Evolutionary conservation across 2,329 filamentous ascomycete species (phyloP).

Genomic region (Aspergillus fijiensis): DNA sequence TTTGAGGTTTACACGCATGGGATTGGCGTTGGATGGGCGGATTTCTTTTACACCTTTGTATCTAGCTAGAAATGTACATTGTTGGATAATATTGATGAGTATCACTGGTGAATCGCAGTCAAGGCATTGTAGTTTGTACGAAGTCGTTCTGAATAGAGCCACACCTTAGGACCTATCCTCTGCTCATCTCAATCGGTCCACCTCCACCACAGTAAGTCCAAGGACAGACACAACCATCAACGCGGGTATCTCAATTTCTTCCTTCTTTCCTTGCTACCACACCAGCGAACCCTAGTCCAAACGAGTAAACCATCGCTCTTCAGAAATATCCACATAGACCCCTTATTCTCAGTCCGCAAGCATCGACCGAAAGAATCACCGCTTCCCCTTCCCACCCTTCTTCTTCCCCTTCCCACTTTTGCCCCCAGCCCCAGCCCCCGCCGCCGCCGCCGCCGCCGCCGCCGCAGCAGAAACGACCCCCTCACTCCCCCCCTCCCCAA

Average conservation of each 20-base stretch:
- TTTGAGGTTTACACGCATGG: slow-evolving; percentile 36
- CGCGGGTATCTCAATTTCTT: too few relatives aligned
- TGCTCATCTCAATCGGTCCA: too few relatives aligned
- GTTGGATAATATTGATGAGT: slow-evolving; percentile 8
- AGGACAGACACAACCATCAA: too few relatives aligned
- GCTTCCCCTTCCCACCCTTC: slow-evolving; percentile 72
- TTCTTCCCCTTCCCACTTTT: slow-evolving; percentile 47
- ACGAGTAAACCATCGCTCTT: too few relatives aligned
- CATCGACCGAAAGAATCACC: slow-evolving; percentile 46
- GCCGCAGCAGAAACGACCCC: slow-evolving; percentile 30
- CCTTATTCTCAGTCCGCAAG: background rate
- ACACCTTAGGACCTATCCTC: too few relatives aligned
- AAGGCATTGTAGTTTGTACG: background rate
- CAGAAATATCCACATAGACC: too few relatives aligned
- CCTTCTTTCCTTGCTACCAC: too few relatives aligned
- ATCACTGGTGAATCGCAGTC: background rate
- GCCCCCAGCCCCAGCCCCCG: slow-evolving; percentile 19
- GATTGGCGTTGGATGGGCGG: slow-evolving; percentile 31
- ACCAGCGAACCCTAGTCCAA: too few relatives aligned
- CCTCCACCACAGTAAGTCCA: too few relatives aligned
- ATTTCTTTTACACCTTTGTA: slow-evolving; percentile 14
- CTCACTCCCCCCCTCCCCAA: slow-evolving; percentile 20
- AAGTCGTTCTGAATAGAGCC: too few relatives aligned
- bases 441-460: too few relatives aligned
- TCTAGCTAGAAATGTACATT: slow-evolving; percentile 10